These are phyloP conservation scores for Wickerhamomyces silvicola DNA, from an alignment of 805 yeast genomes.

Conservation along the genomic window DNA sequence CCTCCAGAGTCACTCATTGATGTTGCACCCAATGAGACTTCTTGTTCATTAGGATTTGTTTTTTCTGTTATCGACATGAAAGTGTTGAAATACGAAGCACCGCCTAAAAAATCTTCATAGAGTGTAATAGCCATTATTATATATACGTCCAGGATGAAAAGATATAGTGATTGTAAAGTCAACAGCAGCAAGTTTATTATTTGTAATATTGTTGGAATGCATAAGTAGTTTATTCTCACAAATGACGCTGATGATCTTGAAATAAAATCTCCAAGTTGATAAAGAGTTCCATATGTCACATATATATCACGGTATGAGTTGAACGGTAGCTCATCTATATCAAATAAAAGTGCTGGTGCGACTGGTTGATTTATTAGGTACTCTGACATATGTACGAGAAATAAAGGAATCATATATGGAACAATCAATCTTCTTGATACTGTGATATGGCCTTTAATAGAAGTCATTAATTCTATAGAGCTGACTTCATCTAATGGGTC, in stretches of 20 bases:
- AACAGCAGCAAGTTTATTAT: conserved; percentile 52
- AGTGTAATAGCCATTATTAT: conserved; percentile 56
- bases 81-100: conserved; percentile 85
- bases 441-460: conserved; percentile 7
- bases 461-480: too few relatives aligned
- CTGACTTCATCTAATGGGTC: too few relatives aligned
- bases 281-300: conserved; percentile 84
- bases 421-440: conserved; percentile 38
- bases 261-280: conserved; percentile 88
- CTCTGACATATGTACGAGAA: conserved; percentile 79
- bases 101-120: conserved; percentile 90
- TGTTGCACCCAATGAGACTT: conserved; percentile 77
- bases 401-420: conserved; percentile 80
- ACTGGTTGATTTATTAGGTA: conserved; percentile 89
- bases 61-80: conserved; percentile 70
- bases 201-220: conserved; percentile 63
- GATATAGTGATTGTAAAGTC: conserved; percentile 56
- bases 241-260: conserved; percentile 78
- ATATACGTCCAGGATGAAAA: conserved; percentile 55
- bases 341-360: conserved; percentile 81
- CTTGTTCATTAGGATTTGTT: conserved; percentile 45
- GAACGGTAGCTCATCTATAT: conserved; percentile 66
- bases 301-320: conserved; percentile 72
- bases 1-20: conserved; percentile 85
- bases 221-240: conserved; percentile 51